Conservation (phyloP, 176 grass and related monocot species). For the Eragrostis nindensis region DNA sequence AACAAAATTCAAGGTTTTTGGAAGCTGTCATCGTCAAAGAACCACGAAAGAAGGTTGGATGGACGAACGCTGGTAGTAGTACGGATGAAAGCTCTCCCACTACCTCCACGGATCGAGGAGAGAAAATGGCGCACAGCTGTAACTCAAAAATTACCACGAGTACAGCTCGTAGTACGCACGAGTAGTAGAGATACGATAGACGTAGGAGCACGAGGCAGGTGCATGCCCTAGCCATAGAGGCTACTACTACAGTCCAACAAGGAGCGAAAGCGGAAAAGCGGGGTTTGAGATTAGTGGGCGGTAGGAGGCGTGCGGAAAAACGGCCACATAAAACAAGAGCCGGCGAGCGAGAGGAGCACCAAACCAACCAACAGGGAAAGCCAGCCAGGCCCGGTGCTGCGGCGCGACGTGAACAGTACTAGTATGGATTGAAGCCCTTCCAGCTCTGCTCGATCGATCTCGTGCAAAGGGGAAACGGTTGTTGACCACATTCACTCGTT, state of each 20-base stretch:
- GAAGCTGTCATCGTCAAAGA: neutral
- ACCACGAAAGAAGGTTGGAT: neutral
- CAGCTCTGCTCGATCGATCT: neutral
- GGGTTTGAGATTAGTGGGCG: constrained; percentile 7
- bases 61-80: neutral
- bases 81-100: neutral
- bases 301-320: neutral
- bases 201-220: neutral
- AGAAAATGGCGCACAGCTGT: neutral
- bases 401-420: neutral
- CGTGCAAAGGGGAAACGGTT: neutral
- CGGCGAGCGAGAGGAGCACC: too few species aligned
- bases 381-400: too few species aligned
- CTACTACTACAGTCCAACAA: neutral
- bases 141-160: neutral
- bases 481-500: neutral
- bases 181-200: neutral
- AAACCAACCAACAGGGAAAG: neutral
- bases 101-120: neutral
- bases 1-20: neutral
- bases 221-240: neutral
- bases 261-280: neutral
- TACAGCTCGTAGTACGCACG: neutral
- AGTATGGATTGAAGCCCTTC: neutral
- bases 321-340: constrained; percentile 29